phyloP scores from a whole-genome alignment of 306 rosid genomes.

The Medicago ruthenica region DNA sequence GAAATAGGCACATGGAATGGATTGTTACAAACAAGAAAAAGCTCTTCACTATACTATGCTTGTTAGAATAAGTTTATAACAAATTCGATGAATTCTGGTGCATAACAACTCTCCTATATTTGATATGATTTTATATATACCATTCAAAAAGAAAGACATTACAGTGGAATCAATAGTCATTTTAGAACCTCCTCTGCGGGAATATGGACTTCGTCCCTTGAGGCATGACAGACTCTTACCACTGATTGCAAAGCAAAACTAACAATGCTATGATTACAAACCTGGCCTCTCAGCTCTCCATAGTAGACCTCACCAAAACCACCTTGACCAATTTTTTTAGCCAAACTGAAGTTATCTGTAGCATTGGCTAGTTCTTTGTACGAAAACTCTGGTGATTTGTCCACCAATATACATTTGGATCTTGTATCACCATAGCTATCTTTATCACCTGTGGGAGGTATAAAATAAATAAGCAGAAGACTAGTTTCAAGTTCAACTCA shows the following conservation, averaged over 20 bases:
- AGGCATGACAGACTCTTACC: not conserved
- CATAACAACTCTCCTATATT: no score
- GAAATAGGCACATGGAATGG: no score
- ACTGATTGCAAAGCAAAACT: not conserved
- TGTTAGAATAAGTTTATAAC: no score
- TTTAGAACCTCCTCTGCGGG: no score
- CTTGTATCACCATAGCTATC: slow-evolving; percentile 20
- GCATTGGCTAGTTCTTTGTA: slow-evolving; percentile 76
- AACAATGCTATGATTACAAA: slow-evolving; percentile 33
- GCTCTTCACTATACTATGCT: no score
- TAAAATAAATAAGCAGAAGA: no score
- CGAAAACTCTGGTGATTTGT: slow-evolving; percentile 75
- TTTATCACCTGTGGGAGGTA: not conserved
- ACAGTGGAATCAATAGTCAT: no score
- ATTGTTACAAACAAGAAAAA: no score
- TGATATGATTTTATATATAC: no score
- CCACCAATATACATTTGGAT: slow-evolving; percentile 45
- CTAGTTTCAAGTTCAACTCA: not conserved
- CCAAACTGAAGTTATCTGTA: slow-evolving; percentile 73
- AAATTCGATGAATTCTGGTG: no score
- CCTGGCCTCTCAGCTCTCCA: slow-evolving; percentile 90
- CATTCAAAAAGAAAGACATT: no score
- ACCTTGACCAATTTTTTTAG: slow-evolving; percentile 82
- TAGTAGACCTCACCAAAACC: slow-evolving; percentile 43
- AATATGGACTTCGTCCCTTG: no score